phyloP scores from a whole-genome alignment of 2,329 filamentous ascomycete species.

The Metarhizium guizhouense region DNA sequence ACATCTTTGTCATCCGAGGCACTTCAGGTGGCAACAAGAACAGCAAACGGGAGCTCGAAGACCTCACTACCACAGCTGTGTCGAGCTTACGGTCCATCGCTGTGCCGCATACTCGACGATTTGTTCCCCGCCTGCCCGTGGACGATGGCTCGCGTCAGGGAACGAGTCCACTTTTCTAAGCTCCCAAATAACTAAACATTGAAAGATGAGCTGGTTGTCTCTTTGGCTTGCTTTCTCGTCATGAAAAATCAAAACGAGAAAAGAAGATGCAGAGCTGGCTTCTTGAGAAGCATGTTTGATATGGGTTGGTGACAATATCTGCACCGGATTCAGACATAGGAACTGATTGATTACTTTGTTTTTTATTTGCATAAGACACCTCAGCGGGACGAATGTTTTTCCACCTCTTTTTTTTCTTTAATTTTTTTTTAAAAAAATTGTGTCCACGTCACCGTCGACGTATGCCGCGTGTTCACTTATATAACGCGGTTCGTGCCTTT shows the following conservation, averaged over 20 bases:
- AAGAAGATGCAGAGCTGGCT: not conserved
- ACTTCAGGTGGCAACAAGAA: constrained; percentile 17
- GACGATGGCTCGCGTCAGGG: constrained; percentile 10
- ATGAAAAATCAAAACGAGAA: not conserved
- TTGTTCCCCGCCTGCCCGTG: constrained; percentile 5
- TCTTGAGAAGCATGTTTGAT: not conserved
- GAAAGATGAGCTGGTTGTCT: not conserved
- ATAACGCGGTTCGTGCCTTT: not conserved
- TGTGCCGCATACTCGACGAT: not conserved
- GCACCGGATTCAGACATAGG: constrained; percentile 3
- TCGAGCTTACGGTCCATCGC: not conserved
- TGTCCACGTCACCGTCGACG: constrained; percentile 8
- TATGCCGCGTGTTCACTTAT: not conserved
- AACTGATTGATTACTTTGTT: not conserved
- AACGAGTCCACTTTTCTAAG: constrained; percentile 17
- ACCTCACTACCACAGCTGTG: constrained; percentile 1
- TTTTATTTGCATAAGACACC: constrained; percentile 1
- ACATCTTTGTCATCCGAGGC: constrained; percentile 32
- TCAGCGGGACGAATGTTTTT: constrained; percentile 2
- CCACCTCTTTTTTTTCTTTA: constrained; percentile 4
- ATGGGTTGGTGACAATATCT: not conserved
- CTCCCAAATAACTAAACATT: constrained; percentile 7
- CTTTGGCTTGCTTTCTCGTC: not conserved
- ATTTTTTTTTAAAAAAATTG: constrained; percentile 6
- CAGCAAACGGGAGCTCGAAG: constrained; percentile 22